These are phyloP conservation scores for Pseudopithomyces chartarum DNA, from an alignment of 2,329 filamentous ascomycete genomes.

Conservation along the genomic window DNA sequence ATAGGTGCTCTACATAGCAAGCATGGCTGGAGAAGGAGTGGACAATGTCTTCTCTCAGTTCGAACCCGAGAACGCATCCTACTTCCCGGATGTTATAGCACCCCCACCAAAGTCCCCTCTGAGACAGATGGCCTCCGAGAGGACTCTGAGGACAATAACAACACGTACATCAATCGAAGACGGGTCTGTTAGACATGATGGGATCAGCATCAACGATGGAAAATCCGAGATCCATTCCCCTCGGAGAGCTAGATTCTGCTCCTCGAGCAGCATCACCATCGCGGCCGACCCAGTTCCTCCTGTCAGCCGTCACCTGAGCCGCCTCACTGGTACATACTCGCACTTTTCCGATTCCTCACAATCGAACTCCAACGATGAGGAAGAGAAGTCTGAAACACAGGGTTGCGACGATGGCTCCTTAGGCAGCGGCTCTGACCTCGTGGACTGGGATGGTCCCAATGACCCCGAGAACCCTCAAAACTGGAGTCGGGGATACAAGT, in stretches of 20 bases:
- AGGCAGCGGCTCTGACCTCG: conserved; percentile 48
- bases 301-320: neutral
- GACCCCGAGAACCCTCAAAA: conserved; percentile 74
- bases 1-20: conserved; percentile 9
- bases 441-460: conserved; percentile 74
- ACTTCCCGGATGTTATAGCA: conserved; percentile 8
- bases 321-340: conserved; percentile 1
- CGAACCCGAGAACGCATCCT: conserved; percentile 4
- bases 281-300: conserved; percentile 7
- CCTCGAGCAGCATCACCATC: conserved; percentile 12
- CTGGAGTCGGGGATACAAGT: conserved; percentile 72
- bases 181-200: conserved; percentile 7
- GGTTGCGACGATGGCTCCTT: neutral
- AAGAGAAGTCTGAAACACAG: conserved; percentile 9
- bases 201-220: conserved; percentile 1
- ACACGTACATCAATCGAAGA: neutral
- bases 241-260: neutral
- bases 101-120: neutral
- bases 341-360: neutral
- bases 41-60: conserved; percentile 11
- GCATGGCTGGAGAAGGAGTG: conserved; percentile 15
- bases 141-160: neutral
- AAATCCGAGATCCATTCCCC: neutral
- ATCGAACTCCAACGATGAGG: neutral
- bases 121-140: neutral